Base-by-base conservation (phyloP, 2,329 filamentous ascomycete species). In the Daldinia sp. region DNA sequence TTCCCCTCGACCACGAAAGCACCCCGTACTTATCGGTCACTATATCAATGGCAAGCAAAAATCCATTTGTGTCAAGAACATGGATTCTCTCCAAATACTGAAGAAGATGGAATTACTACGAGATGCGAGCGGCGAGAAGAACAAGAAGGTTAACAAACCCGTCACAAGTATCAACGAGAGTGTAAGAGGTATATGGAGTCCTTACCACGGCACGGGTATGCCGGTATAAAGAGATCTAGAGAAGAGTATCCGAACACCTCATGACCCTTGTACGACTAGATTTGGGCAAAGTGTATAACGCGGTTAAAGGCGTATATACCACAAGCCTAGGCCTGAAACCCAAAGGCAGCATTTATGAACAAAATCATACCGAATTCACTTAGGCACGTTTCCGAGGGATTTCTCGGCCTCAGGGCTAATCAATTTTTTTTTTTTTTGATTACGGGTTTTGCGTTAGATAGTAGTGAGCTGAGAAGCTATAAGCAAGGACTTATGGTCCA, bases 31-130 rank as follows among this genome's bases (percentile, higher is more conserved):
- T 75, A 89, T 91, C 75, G 96, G 93, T 65, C 88, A 93, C 81
- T 99, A 97, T 82, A 93, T 98, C 85, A 98, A 98, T 80, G 94
- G 95, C 70, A 87, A 89, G 30, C 87, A 92, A 70, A 96, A 96
- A 80, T 88, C 93, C 9, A 89, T 98, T 59, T 98, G 94, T 80
- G 94, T 98, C 64, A 89, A 92, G 74, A 98, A 97, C 76, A 81
- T 98, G 78, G 90, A 94, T 74, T 88, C 90, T 33, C 88, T 91
- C 67, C 91, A 97, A 79, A 91, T 99, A 41, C 79, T 94, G 62
- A 86, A 93, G 78, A 98, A 98, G 85, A 90, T 87, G 0, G 86
- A 92, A 78, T 80, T 93, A 68, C 79, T 96, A 75, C 86, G 92
- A 67, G 89, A 93, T 78, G 88, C 91, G 23, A 94, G 87, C 73